Evolutionary conservation across 345 rosid species (phyloP).

Genomic region (Zanthoxylum bungeanum): DNA sequence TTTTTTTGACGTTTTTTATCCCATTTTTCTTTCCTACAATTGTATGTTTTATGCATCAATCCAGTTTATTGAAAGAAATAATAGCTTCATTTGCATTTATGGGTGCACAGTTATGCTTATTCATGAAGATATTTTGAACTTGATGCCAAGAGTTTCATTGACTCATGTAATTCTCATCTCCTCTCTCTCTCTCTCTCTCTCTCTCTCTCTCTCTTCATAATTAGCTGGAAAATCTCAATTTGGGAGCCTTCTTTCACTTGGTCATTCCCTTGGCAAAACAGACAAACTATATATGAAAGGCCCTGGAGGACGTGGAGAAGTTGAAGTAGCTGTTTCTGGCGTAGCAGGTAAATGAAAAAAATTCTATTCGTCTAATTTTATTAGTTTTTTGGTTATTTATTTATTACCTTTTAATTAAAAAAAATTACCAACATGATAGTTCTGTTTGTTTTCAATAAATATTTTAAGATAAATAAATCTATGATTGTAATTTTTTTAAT

Average conservation of each 20-base stretch:
- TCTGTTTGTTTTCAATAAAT: too few species aligned
- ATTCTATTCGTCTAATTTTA: not conserved
- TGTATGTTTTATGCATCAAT: not conserved
- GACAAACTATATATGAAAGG: conserved; percentile 93
- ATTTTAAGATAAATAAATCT: too few species aligned
- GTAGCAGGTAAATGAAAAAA: conserved; percentile 54
- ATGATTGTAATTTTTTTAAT: too few species aligned
- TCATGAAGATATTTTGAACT: not conserved
- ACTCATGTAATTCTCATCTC: conserved; percentile 2
- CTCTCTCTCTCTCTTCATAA: conserved; percentile 7
- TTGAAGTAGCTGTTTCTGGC: conserved; percentile 97
- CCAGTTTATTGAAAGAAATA: not conserved
- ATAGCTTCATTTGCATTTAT: not conserved
- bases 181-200: conserved; percentile 6
- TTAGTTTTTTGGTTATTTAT: not conserved
- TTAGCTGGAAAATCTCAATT: conserved; percentile 83
- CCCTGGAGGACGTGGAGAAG: conserved; percentile 99
- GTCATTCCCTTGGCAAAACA: conserved; percentile 70
- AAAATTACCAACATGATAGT: not conserved
- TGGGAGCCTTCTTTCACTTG: conserved; percentile 76
- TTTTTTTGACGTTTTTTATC: not conserved
- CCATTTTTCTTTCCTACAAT: not conserved
- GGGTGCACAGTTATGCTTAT: not conserved
- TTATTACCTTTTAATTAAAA: not conserved
- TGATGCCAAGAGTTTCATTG: not conserved